These are phyloP conservation scores for Phialophora tarda DNA, from an alignment of 2,329 filamentous ascomycete genomes.

Conservation along the genomic window DNA sequence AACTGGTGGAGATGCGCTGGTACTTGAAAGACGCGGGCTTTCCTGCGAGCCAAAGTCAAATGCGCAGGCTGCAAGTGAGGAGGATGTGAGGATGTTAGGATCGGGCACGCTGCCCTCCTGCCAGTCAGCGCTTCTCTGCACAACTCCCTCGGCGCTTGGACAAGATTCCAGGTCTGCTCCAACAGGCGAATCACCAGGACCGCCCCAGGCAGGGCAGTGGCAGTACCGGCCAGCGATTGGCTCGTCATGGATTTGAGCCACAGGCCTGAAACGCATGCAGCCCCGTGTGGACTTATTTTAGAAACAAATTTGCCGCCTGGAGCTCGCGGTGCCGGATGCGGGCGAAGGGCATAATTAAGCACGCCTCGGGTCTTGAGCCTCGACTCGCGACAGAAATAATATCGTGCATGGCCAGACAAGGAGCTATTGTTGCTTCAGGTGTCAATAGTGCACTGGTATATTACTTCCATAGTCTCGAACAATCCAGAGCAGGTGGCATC, in stretches of 20 bases:
- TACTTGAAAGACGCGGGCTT: not conserved
- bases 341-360: not conserved
- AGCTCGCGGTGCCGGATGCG: constrained; percentile 2
- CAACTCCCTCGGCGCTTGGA: constrained; percentile 13
- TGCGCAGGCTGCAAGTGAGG: not conserved
- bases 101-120: not conserved
- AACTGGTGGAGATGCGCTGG: constrained; percentile 19
- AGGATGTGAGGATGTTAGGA: not conserved
- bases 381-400: not conserved
- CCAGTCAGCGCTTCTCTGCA: constrained; percentile 7
- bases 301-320: constrained; percentile 4
- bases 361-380: not conserved
- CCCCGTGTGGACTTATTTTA: not conserved
- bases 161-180: constrained; percentile 14
- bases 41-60: not conserved
- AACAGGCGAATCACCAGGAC: constrained; percentile 18
- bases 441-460: constrained; percentile 11
- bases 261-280: constrained; percentile 27
- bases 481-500: constrained; percentile 1
- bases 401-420: constrained; percentile 1
- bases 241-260: constrained; percentile 3
- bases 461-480: not conserved
- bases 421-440: constrained; percentile 6
- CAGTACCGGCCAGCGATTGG: constrained; percentile 23
- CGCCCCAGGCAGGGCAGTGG: not conserved